phyloP scores from a whole-genome alignment of 2,329 filamentous ascomycete species.

The Sphaerulina musiva region DNA sequence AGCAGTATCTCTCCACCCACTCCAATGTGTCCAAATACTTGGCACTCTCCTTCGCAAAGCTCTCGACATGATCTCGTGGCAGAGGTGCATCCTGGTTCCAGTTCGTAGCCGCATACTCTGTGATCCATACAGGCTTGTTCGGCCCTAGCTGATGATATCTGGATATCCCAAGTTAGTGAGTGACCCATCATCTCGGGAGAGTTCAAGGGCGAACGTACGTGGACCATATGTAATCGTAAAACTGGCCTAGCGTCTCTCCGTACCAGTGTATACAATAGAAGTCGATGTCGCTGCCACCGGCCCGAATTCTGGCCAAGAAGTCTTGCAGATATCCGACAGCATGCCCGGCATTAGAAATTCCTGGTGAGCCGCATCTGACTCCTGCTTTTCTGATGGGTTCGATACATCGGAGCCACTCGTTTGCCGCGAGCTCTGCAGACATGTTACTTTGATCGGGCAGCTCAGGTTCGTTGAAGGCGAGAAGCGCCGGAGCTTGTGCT shows the following conservation, averaged over 20 bases:
- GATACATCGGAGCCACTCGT: constrained; percentile 25
- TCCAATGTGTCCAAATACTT: constrained; percentile 31
- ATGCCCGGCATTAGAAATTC: constrained; percentile 29
- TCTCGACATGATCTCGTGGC: constrained; percentile 26
- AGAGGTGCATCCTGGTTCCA: constrained; percentile 28
- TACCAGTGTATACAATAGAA: constrained; percentile 32
- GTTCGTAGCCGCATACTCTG: constrained; percentile 31
- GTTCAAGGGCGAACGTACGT: constrained; percentile 15
- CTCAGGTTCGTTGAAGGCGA: constrained; percentile 33
- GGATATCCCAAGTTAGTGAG: neutral
- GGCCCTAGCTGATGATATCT: constrained; percentile 24
- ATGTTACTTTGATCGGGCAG: constrained; percentile 31
- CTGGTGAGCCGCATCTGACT: constrained; percentile 26
- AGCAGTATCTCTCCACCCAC: constrained; percentile 33
- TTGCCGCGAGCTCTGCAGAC: constrained; percentile 24
- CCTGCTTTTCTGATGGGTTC: constrained; percentile 28
- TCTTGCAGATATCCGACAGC: constrained; percentile 26
- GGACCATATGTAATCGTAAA: constrained; percentile 33
- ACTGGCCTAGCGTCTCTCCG: constrained; percentile 25
- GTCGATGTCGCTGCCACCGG: constrained; percentile 27
- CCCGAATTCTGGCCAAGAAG: constrained; percentile 24
- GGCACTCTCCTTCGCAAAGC: constrained; percentile 24
- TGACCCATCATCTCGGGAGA: neutral
- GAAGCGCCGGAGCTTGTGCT: constrained; percentile 11
- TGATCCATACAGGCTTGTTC: constrained; percentile 31